Evolutionary conservation across 2,329 filamentous ascomycete species (phyloP).

Genomic region (Xylaria sp.): DNA sequence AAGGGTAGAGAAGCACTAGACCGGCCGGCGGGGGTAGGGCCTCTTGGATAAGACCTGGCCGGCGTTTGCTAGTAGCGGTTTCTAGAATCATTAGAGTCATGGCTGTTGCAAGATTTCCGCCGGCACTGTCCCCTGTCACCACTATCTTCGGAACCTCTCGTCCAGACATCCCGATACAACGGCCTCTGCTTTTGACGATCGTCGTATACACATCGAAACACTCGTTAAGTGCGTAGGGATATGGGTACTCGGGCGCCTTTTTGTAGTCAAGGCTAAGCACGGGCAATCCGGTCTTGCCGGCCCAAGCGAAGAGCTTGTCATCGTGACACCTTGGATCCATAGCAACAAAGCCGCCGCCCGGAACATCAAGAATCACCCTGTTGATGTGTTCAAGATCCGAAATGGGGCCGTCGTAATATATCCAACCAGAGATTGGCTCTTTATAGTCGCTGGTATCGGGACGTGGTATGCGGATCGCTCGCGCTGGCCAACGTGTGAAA

Average conservation of each 20-base stretch:
- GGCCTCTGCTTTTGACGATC: slow-evolving; percentile 76
- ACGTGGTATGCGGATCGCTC: slow-evolving; percentile 84
- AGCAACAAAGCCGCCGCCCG: slow-evolving; percentile 93
- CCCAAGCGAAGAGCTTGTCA: slow-evolving; percentile 93
- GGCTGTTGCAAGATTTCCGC: slow-evolving; percentile 82
- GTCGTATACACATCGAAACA: slow-evolving; percentile 87
- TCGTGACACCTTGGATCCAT: slow-evolving; percentile 97
- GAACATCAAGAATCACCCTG: slow-evolving; percentile 86
- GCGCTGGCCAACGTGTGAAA: slow-evolving; percentile 82
- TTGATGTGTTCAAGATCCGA: slow-evolving; percentile 79
- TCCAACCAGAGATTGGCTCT: slow-evolving; percentile 85
- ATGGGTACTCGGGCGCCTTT: slow-evolving; percentile 86
- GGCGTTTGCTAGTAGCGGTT: slow-evolving; percentile 67
- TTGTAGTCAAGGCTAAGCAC: slow-evolving; percentile 91
- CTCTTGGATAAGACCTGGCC: slow-evolving; percentile 65
- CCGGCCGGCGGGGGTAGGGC: slow-evolving; percentile 81
- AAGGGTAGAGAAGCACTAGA: slow-evolving; percentile 87
- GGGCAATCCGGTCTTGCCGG: slow-evolving; percentile 86
- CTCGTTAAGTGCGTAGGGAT: slow-evolving; percentile 86
- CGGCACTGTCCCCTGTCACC: slow-evolving; percentile 82
- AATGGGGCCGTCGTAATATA: slow-evolving; percentile 92
- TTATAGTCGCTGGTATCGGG: slow-evolving; percentile 83
- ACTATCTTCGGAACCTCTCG: slow-evolving; percentile 73
- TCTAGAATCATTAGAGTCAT: slow-evolving; percentile 92
- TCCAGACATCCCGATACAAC: slow-evolving; percentile 80